Evolutionary conservation across 2,329 filamentous ascomycete genomes (phyloP).

Genomic region (Pseudogymnoascus sp.): DNA sequence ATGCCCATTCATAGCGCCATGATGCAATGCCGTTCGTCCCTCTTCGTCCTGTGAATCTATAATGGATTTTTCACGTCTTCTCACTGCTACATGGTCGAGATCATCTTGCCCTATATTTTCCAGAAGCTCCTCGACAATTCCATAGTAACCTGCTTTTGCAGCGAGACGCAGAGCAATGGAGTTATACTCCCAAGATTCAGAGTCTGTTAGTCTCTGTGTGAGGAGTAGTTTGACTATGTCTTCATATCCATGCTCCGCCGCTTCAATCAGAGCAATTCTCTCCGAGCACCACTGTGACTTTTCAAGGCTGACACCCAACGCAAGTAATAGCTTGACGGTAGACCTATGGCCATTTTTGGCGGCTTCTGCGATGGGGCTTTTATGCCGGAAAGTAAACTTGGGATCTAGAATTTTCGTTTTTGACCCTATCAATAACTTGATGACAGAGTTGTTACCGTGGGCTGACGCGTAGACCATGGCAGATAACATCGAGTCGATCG

Average conservation of each 20-base stretch:
- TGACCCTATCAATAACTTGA: not conserved
- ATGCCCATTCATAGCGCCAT: not conserved
- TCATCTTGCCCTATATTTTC: not conserved
- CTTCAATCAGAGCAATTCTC: not conserved
- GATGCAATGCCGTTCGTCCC: not conserved
- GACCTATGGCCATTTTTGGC: not conserved
- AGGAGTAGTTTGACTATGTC: not conserved
- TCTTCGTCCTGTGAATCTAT: not conserved
- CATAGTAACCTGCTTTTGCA: not conserved
- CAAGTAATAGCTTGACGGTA: not conserved
- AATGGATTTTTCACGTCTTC: not conserved
- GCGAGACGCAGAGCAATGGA: not conserved
- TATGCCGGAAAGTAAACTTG: not conserved
- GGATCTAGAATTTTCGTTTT: not conserved
- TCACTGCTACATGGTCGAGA: not conserved
- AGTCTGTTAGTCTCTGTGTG: not conserved
- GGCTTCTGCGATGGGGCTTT: not conserved
- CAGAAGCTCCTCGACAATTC: not conserved
- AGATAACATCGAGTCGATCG: not conserved
- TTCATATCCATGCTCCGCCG: not conserved
- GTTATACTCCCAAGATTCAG: not conserved
- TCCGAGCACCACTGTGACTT: not conserved
- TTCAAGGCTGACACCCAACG: not conserved
- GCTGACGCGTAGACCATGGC: not conserved
- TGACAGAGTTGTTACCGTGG: not conserved